Evolutionary conservation across 2,329 filamentous ascomycete genomes (phyloP).

Genomic region (Monilinia fructigena): DNA sequence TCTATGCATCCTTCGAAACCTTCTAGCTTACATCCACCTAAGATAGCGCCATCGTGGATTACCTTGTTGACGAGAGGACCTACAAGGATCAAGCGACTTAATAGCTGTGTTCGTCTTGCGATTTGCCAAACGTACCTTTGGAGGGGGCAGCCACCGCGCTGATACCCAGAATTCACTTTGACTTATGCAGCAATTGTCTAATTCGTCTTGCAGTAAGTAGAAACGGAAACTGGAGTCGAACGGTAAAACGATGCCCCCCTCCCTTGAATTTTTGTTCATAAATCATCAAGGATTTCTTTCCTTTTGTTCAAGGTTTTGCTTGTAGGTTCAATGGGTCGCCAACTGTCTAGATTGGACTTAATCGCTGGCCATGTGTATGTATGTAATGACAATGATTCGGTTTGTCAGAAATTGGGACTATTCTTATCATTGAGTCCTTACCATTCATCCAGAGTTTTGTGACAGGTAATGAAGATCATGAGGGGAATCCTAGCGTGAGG

Average conservation of each 20-base stretch:
- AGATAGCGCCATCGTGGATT: slow-evolving; percentile 10
- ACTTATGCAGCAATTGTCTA: slow-evolving; percentile 18
- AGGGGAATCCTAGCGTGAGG: slow-evolving; percentile 8
- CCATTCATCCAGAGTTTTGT: slow-evolving; percentile 13
- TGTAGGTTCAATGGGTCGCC: not conserved
- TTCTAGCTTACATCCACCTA: slow-evolving; percentile 21
- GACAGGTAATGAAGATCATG: slow-evolving; percentile 16
- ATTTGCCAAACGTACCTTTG: slow-evolving; percentile 9
- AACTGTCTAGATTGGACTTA: slow-evolving; percentile 15
- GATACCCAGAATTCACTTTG: slow-evolving; percentile 1
- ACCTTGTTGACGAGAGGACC: slow-evolving; percentile 1
- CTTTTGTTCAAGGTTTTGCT: not conserved
- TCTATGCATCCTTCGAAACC: slow-evolving; percentile 24
- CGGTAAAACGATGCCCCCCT: not conserved
- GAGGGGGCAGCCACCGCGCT: slow-evolving; percentile 1
- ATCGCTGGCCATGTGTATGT: slow-evolving; percentile 13
- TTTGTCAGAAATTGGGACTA: slow-evolving; percentile 8
- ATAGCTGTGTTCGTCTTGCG: not conserved
- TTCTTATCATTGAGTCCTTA: slow-evolving; percentile 5
- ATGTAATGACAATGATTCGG: slow-evolving; percentile 12
- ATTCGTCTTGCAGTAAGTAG: slow-evolving; percentile 6
- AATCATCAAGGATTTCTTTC: slow-evolving; percentile 2
- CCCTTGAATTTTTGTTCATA: slow-evolving; percentile 7
- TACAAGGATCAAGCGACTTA: not conserved
- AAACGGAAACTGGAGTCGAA: not conserved